Base-by-base conservation (phyloP, 805 yeast genomes). In the Jamesozyma lodderae region DNA sequence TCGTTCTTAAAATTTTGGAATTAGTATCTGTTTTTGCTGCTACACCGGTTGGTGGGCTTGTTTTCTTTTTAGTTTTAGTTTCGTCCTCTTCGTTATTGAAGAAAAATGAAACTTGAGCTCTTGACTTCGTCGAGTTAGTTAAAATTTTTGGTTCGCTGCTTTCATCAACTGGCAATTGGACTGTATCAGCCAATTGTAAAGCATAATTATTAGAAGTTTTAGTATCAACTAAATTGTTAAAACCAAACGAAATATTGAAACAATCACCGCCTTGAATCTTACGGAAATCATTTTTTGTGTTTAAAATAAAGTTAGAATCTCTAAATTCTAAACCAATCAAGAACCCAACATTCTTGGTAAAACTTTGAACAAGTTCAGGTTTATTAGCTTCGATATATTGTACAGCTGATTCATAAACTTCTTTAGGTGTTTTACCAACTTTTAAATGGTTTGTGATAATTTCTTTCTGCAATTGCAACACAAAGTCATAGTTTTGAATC, bases 321-420 rank as follows among this genome's bases (percentile, higher is more conserved):
- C 94, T 73, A 54, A 84, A 85, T 53, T 86, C 96, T 44, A 90
- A 72, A 42, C 97, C 97, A 40, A 84, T 79, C 41, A 84, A 68
- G 73, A 92, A 84, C 37, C 97, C 97, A 45, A 80, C 73, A 52
- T 84, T 84, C 53, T 82, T 82, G 35, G 87, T 70, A 48, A 87
- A 81, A 50, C 73, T 66, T 19, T 64, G 53, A 25, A 68, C 77
- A 49, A 90, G 65, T 16, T 77, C 84, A 2, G 94, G 83, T 46
- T 74, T 72, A 42, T 76, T 76, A 15, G 69, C 60, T 48, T 73
- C 70, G 43, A 88, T 70, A 48, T 61, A 79, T 10, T 68, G 73
- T n/a, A 75, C 39, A 0, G 84, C 76, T 10, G 78, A 76, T 34
- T 66, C 66, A 59, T 82, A 88, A 19, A 87, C 73, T 31, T 75